phyloP scores from a whole-genome alignment of 306 rosid species.

The Quercus aquifolioides region DNA sequence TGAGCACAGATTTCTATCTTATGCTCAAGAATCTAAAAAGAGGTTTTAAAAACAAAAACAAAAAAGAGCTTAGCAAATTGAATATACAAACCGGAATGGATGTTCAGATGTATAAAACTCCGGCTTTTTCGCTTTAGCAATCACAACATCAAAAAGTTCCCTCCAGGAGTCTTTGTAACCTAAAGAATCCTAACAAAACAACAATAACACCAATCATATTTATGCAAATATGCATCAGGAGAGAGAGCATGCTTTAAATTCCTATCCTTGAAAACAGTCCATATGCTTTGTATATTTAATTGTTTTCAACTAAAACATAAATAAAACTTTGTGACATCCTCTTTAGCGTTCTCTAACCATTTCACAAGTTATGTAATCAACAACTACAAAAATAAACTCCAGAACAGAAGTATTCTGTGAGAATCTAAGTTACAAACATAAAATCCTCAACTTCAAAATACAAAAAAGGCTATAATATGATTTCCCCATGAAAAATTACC shows the following conservation, averaged over 20 bases:
- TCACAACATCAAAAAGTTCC: constrained; percentile 93
- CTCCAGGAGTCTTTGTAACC: constrained; percentile 75
- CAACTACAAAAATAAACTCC: not conserved
- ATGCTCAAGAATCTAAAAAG: not conserved
- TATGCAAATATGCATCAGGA: not conserved
- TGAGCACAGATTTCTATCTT: not conserved
- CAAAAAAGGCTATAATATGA: constrained; percentile 6
- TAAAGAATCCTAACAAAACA: constrained; percentile 62
- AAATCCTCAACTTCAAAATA: constrained; percentile 1
- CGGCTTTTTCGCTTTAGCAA: constrained; percentile 92
- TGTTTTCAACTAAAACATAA: not conserved
- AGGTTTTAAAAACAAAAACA: not conserved
- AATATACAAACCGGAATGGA: constrained; percentile 84
- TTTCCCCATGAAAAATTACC: constrained; percentile 45
- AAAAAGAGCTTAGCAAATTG: constrained; percentile 3
- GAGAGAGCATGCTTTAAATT: not conserved
- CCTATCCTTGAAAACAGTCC: not conserved
- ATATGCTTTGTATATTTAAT: not conserved
- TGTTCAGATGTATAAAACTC: constrained; percentile 89
- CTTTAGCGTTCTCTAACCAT: not conserved
- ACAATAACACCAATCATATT: constrained; percentile 6
- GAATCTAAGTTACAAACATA: not conserved
- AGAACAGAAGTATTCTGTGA: not conserved
- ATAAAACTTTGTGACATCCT: not conserved
- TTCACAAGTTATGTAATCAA: not conserved